A percentile compares a stretch with the other conserved stretches of the same genome.
Evolutionary conservation across 2,329 filamentous ascomycete genomes (phyloP).

Genomic region (Penicillium sp.): DNA sequence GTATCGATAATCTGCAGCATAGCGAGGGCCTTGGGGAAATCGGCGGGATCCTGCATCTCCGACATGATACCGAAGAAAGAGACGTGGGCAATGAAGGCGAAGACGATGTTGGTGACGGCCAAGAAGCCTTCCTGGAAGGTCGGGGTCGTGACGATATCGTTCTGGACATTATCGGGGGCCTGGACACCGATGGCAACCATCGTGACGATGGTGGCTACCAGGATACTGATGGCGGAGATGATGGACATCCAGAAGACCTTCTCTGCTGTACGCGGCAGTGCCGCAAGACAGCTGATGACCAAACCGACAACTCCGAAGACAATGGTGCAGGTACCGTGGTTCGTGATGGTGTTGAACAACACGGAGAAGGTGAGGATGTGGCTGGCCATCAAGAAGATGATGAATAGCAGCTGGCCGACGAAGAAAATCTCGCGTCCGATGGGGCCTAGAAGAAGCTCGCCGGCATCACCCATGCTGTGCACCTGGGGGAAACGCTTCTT

Average conservation of each 20-base stretch:
- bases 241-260: constrained; percentile 60
- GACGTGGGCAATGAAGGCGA: constrained; percentile 63
- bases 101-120: constrained; percentile 64
- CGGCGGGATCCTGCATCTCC: constrained; percentile 58
- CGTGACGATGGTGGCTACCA: constrained; percentile 60
- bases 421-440: constrained; percentile 61
- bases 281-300: constrained; percentile 55
- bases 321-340: constrained; percentile 60
- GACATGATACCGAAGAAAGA: constrained; percentile 64
- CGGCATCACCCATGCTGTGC: constrained; percentile 65
- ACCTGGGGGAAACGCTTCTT: constrained; percentile 56
- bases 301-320: constrained; percentile 58
- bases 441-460: constrained; percentile 57
- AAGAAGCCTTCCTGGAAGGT: constrained; percentile 32
- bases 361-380: constrained; percentile 67
- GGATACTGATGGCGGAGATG: constrained; percentile 60
- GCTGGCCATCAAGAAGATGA: constrained; percentile 65
- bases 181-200: constrained; percentile 61
- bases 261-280: constrained; percentile 60
- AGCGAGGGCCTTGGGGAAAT: constrained; percentile 60
- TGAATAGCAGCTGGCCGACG: constrained; percentile 58
- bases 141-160: constrained; percentile 47
- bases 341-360: constrained; percentile 61
- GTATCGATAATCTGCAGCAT: constrained; percentile 58
- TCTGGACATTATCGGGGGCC: constrained; percentile 38